phyloP scores from a whole-genome alignment of 1,284 basidiomycete species.

The Puccinia hordei region DNA sequence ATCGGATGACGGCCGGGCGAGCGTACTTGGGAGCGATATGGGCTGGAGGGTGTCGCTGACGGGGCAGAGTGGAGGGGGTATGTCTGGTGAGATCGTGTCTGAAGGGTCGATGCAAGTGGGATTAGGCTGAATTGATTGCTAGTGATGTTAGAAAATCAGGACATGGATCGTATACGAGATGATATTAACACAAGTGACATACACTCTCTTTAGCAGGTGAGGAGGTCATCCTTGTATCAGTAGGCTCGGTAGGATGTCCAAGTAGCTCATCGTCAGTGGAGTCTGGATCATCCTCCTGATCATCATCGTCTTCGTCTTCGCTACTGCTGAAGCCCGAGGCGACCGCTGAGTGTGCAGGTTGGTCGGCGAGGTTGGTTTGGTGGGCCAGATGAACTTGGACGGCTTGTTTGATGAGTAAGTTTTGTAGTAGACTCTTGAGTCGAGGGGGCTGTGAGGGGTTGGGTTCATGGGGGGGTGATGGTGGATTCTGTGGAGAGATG shows the following conservation, averaged over 20 bases:
- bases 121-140: not conserved
- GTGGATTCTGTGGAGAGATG: not conserved
- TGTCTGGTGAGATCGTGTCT: not conserved
- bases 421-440: conserved; percentile 41
- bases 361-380: not conserved
- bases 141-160: not conserved
- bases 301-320: conserved; percentile 36
- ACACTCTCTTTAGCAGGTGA: not conserved
- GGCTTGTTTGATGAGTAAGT: conserved; percentile 41
- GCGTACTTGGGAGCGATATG: not conserved
- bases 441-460: not conserved
- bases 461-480: not conserved
- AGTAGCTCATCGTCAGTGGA: not conserved
- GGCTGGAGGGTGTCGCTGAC: not conserved
- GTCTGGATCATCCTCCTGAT: conserved; percentile 29
- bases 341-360: too few species aligned
- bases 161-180: not conserved
- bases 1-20: not conserved
- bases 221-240: not conserved
- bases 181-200: not conserved
- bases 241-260: not conserved
- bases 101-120: not conserved
- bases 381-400: conserved; percentile 42
- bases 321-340: conserved; percentile 32
- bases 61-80: not conserved